A percentile compares a stretch with the other conserved stretches of the same genome.
These are phyloP conservation scores for Elongisporangium anandrum DNA, from an alignment of 352 stramenopile genomes.

Conservation along the genomic window DNA sequence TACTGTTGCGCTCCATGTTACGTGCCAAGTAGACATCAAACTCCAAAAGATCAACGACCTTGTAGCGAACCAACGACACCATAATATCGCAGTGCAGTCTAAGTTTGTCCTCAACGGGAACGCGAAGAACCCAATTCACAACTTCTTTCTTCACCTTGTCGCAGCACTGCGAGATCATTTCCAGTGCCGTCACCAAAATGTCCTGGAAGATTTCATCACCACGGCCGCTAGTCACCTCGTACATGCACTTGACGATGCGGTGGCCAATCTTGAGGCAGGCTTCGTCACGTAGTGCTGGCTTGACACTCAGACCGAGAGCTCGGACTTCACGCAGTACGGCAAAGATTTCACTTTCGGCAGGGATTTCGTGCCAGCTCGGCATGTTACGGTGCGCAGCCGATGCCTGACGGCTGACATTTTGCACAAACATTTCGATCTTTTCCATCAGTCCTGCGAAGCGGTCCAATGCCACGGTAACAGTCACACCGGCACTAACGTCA, in stretches of 20 bases:
- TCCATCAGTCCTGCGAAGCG: conserved; percentile 82
- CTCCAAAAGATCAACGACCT: conserved; percentile 90
- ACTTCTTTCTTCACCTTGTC: conserved; percentile 94
- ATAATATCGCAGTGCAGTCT: conserved; percentile 96
- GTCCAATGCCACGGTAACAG: conserved; percentile 65
- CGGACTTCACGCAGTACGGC: conserved; percentile 75
- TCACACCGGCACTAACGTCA: conserved; percentile 47
- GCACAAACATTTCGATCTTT: conserved; percentile 86
- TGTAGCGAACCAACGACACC: conserved; percentile 92
- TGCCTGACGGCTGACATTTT: conserved; percentile 79
- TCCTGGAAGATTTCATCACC: conserved; percentile 94
- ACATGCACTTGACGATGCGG: conserved; percentile 97
- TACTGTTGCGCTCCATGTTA: conserved; percentile 93
- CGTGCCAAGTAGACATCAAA: conserved; percentile 94
- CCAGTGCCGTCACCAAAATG: conserved; percentile 92
- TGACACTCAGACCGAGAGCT: conserved; percentile 67
- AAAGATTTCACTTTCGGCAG: conserved; percentile 81
- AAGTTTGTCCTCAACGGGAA: conserved; percentile 92
- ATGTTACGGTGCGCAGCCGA: conserved; percentile 70
- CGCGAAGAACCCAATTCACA: conserved; percentile 92
- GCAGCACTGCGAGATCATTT: conserved; percentile 90
- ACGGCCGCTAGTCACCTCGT: conserved; percentile 84
- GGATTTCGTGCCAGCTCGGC: conserved; percentile 62
- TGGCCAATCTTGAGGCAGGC: conserved; percentile 95
- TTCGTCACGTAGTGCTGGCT: conserved; percentile 81